phyloP scores from a whole-genome alignment of 2,329 filamentous ascomycete species.

The Pezizomycotina sp. region DNA sequence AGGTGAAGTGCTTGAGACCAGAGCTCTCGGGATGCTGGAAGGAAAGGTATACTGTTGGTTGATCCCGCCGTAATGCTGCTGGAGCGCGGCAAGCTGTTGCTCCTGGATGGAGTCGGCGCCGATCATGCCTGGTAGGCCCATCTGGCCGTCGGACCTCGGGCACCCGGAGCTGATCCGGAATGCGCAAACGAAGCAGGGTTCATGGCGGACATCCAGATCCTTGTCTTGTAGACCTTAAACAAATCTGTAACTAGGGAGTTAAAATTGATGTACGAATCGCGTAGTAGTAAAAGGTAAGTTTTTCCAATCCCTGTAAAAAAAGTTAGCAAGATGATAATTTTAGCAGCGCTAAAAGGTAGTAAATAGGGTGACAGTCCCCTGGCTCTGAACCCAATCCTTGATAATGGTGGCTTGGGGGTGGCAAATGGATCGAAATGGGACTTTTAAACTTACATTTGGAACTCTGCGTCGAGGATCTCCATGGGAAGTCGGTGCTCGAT shows the following conservation, averaged over 20 bases:
- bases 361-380: not conserved
- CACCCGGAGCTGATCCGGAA: conserved; percentile 52
- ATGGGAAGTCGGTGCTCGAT: conserved; percentile 87
- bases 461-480: conserved; percentile 97
- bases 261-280: conserved; percentile 98
- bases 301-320: conserved; percentile 68
- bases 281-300: conserved; percentile 99
- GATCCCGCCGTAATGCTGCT: conserved; percentile 24
- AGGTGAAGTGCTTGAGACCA: conserved; percentile 26
- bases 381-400: not conserved
- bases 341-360: conserved; percentile 7
- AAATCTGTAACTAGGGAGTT: conserved; percentile 92
- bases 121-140: conserved; percentile 29
- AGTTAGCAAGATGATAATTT: conserved; percentile 18
- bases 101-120: conserved; percentile 31
- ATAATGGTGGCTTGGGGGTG: not conserved
- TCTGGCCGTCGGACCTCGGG: conserved; percentile 41
- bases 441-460: conserved; percentile 74
- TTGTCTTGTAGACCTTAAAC: conserved; percentile 98
- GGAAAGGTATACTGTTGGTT: conserved; percentile 23
- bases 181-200: conserved; percentile 91
- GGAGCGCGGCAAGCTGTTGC: conserved; percentile 25
- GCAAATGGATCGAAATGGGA: conserved; percentile 12
- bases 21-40: conserved; percentile 26
- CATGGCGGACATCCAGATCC: conserved; percentile 99